Base-by-base conservation (phyloP, 164 flowering plant species). In the Cinnamomum chago region DNA sequence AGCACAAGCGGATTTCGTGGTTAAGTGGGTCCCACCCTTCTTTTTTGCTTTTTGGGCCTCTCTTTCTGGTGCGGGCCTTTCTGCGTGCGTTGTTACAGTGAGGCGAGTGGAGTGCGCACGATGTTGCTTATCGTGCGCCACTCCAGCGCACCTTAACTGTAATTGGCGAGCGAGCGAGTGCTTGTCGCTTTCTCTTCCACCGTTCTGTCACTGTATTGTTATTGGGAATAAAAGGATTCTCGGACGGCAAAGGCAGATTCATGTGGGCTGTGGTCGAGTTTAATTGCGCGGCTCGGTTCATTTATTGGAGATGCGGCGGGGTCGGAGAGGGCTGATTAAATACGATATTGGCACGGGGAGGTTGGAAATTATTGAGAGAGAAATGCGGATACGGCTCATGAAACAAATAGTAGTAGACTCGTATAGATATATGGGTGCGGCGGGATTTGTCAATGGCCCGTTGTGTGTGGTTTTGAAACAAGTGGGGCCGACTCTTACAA, bases 1-100 rank as follows among this genome's bases (percentile, higher is more conserved):
- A 27, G 27, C 17, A 23, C 24, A 65, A 25, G 30, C 67, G 67
- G 67, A 65, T 65, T 65, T 65, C 67, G 67, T 25, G 67, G 28
- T 25, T 14, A 28, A 11, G 30, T 25, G 67, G 67, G 67, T 13
- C 67, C 35, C 67, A 65, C 67, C 4, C 67, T 3, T 1, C 3
- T 0, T 24, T 24, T 24, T 24, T 24, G 0, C 1, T 24, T 64
- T 27, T 24, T 27, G 23, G 23, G 10, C 11, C 47, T 40, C 3
- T 40, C 47, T 40, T 40, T 40, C 10, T 40, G 47, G 47, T 40
- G 47, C 47, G 2, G 47, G 10, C 9, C 47, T 40, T 40, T 40
- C 47, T 40, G 35, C 33, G 33, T 15, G 20, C 60, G 10, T 1
- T 35, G 10, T 1, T 35, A 3, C 60, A 55, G 20, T 3, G 60